phyloP scores from a whole-genome alignment of 2,329 filamentous ascomycete species.

The Pseudocercospora eumusae region DNA sequence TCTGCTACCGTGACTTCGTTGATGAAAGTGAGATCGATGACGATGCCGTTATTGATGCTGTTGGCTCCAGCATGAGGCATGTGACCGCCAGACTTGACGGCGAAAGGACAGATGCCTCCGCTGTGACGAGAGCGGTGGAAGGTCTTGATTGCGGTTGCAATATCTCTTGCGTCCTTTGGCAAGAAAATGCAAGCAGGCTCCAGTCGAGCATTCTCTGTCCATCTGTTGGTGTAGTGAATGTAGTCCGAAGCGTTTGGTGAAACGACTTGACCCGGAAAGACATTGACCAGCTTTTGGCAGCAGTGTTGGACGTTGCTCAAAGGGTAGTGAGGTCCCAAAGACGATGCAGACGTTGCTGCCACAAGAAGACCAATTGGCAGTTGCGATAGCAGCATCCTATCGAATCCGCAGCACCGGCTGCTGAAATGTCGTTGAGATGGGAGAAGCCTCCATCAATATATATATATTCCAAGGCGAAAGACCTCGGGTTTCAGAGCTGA shows the following conservation, averaged over 20 bases:
- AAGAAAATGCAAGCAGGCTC: conserved; percentile 19
- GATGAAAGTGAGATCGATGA: conserved; percentile 30
- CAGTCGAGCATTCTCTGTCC: conserved; percentile 14
- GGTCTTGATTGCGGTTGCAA: conserved; percentile 11
- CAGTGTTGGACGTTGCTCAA: not conserved
- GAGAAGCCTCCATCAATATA: not conserved
- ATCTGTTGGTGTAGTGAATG: not conserved
- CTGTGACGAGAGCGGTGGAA: not conserved
- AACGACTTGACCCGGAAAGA: not conserved
- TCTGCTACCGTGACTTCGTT: conserved; percentile 23
- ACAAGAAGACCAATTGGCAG: not conserved
- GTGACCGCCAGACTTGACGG: conserved; percentile 20
- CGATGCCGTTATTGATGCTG: conserved; percentile 29
- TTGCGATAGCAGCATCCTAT: not conserved
- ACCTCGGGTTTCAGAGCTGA: not conserved
- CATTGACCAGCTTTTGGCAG: not conserved
- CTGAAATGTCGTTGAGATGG: not conserved
- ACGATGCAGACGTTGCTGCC: not conserved
- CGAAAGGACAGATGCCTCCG: conserved; percentile 12
- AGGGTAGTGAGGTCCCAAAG: not conserved
- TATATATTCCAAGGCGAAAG: not conserved
- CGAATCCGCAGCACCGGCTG: too few species aligned
- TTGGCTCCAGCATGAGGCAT: conserved; percentile 19
- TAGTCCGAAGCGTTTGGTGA: not conserved
- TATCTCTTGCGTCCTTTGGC: conserved; percentile 9